Evolutionary conservation across 2,329 filamentous ascomycete genomes (phyloP), one percentile per base, ranked within the genome.

Genomic region (Pezicula radicicola): DNA sequence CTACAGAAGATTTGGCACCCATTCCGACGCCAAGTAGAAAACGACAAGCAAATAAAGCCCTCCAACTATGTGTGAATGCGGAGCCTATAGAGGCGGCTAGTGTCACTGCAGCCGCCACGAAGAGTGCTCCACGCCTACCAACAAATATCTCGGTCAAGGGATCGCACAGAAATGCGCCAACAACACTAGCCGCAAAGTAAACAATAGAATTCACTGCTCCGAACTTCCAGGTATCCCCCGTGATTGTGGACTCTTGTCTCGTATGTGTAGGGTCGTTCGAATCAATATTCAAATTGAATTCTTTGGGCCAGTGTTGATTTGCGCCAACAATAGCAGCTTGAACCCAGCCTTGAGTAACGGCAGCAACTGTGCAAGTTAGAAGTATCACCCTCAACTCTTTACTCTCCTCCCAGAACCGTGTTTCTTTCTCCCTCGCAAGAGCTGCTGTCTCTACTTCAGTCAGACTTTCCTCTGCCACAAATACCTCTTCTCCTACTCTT

Each of bases 21-120:
- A 92, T 90, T 1, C 87, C 88, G 43, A 94, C 81, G 9, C 90
- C 90, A 16, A 91, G 76, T 28, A 78, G 71, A 54, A 93, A 78
- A 40, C 90, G 83, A 46, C 83, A 85, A 40, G 81, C 76, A 53
- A 94, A 78, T 58, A 91, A 80, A 62, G 89, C 81, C 65, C 75
- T 77, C 88, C 88, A 93, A 0, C 78, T 84, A 55, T 87, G 81
- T 49, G 84, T 82, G 57, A 90, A 87, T 0, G 81, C 87, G 49
- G 80, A 83, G n/a, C 84, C 87, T 55, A 91, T 81, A 2, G 87
- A 83, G 2, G 87, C 76, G 64, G 87, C 54, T n/a, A 76, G 74
- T 0, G 82, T 84, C 57, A 89, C 76, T 37, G 79, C 69, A 56
- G 85, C 87, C 6, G 84, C 80, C 37, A 88, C 73, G 66, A 88